Evolutionary conservation across 768 basidiomycete genomes (phyloP).

Genomic region (Suillus fuscotomentosus): DNA sequence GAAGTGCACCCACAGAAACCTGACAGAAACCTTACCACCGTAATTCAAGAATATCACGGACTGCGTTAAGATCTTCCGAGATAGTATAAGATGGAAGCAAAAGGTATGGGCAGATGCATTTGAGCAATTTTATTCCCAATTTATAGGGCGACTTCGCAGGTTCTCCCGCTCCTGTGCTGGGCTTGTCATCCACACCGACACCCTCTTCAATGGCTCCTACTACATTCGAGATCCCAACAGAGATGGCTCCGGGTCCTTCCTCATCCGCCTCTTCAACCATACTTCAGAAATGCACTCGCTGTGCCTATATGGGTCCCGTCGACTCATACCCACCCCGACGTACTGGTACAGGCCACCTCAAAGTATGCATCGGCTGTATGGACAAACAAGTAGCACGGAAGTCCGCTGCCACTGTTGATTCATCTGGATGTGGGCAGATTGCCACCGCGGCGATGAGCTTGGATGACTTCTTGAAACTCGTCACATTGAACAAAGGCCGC

Average conservation of each 20-base stretch:
- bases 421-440: conserved; percentile 31
- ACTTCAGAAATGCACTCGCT: conserved; percentile 32
- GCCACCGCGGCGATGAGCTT: conserved; percentile 34
- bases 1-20: background rate
- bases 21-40: background rate
- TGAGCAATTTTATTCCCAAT: background rate
- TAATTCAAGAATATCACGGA: conserved; percentile 1
- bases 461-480: conserved; percentile 32
- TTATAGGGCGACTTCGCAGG: conserved; percentile 3
- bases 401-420: conserved; percentile 27
- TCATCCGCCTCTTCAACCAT: conserved; percentile 4
- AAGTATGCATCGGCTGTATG: conserved; percentile 32
- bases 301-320: conserved; percentile 28
- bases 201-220: conserved; percentile 12
- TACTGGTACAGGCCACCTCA: conserved; percentile 29
- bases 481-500: conserved; percentile 30
- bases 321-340: conserved; percentile 29
- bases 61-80: background rate
- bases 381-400: conserved; percentile 34
- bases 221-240: conserved; percentile 19
- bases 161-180: conserved; percentile 8
- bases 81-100: conserved; percentile 3
- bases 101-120: background rate
- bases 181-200: conserved; percentile 17
- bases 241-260: conserved; percentile 10